phyloP scores from a whole-genome alignment of 2,329 filamentous ascomycete genomes.

The Aquanectria penicillioides region DNA sequence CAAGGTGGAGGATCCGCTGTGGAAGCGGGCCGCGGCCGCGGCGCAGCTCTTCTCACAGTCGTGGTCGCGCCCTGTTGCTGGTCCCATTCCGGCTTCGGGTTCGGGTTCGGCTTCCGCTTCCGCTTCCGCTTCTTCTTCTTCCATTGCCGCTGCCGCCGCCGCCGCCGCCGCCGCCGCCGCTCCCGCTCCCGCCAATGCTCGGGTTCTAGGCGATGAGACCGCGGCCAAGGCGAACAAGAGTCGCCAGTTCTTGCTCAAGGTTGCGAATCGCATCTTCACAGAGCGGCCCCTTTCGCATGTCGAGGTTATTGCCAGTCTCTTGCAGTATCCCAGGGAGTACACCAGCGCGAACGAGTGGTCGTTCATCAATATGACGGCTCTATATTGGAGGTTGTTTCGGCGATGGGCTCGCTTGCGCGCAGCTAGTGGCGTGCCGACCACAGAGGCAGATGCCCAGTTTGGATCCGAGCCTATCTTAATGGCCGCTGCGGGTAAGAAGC shows the following conservation, averaged over 20 bases:
- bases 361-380: conserved; percentile 12
- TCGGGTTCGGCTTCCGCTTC: too few species aligned
- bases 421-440: not conserved
- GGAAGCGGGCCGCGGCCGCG: conserved; percentile 7
- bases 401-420: not conserved
- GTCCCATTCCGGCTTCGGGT: too few species aligned
- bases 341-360: conserved; percentile 3
- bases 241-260: conserved; percentile 3
- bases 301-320: not conserved
- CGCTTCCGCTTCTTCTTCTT: too few species aligned
- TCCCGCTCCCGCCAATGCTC: too few species aligned
- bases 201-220: not conserved
- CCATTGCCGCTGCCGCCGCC: too few species aligned
- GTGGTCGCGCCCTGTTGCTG: too few species aligned
- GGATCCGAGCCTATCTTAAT: not conserved
- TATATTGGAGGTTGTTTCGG: conserved; percentile 9
- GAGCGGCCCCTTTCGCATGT: conserved; percentile 1
- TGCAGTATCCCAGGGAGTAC: conserved; percentile 3
- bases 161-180: too few species aligned
- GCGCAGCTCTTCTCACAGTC: not conserved
- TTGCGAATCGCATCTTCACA: conserved; percentile 6
- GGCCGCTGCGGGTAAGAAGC: not conserved
- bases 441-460: not conserved
- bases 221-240: conserved; percentile 4
- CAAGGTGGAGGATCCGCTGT: conserved; percentile 15